Base-by-base conservation (phyloP, 139 green algal genomes). In the Microglena sp. region DNA sequence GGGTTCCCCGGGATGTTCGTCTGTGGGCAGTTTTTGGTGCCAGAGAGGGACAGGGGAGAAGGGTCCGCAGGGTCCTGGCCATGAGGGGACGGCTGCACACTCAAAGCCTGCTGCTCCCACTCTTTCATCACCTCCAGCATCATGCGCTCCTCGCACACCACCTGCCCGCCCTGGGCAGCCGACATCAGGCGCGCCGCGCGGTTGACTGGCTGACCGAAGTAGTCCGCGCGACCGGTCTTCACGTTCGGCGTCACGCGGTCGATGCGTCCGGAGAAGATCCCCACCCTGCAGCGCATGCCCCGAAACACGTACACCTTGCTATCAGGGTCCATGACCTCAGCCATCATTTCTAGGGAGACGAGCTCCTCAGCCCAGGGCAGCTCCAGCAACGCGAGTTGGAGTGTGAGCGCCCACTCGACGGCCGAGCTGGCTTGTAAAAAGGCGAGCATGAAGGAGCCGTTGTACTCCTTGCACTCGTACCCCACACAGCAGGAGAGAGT, bases 401-500 rank as follows among this genome's bases (percentile, higher is more conserved):
- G 40, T 15, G 60, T 67, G 26, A 67, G 27, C 26, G 60, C 60
- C 60, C 60, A 67, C 60, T 67, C 60, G 11, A 67, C 21, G 3
- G 35, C 60, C 36, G n/a, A 4, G 43, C 40, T n/a, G n/a, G n/a
- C n/a, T n/a, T n/a, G n/a, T n/a, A n/a, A 33, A 40, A 82, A 82
- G 4, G 77, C 64, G 0, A 60, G 55, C 73, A 84, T 77, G 45
- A 80, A 76, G 27, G 34, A 53, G 36, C 77, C 77, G 7, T 74
- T 66, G n/a, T 72, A 71, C 71, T 84, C 77, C 60, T 84, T 84
- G 64, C 70, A 79, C 60, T 84, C 77, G 55, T 84, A 84, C 66
- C 70, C 73, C 54, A 28, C 31, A 33, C 64, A 73, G 1, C 64
- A 55, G 22, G 73, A 76, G 60, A 80, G 64, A 46, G 73, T 80